Base-by-base conservation (phyloP, 2,329 filamentous ascomycete genomes). In the Aspergillus sp. region DNA sequence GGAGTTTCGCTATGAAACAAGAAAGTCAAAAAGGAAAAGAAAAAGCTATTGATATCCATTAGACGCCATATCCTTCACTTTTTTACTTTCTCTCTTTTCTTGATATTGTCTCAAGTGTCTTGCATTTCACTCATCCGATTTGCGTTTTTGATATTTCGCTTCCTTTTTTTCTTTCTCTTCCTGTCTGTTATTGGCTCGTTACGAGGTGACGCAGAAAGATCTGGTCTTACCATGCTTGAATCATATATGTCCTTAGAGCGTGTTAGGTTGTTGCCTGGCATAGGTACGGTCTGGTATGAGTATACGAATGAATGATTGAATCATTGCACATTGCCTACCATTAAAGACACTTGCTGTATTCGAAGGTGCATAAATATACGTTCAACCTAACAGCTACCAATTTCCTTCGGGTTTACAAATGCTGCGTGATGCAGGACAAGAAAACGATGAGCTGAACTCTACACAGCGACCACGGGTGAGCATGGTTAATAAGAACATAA, bases 1-100 rank as follows among this genome's bases (percentile, higher is more conserved):
- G 76, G 76, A 5, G 77, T 80, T 48, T 65, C 73, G 9, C 59
- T 77, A 61, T 77, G 64, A 69, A 30, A 39, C 19, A 47, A 19
- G 39, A 52, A 57, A 57, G 56, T 9, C 9, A 30, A 53, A 42
- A 49, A 37, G 15, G 40, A 37, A 24, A 46, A n/a, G 37, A 56
- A 58, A 46, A 53, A 53, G 39, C 20, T 42, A 22, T 57, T 62
- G 59, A 59, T 51, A 56, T 60, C 55, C 55, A 56, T 42, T 59
- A 60, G 57, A 61, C 54, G 15, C n/a, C 40, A 3, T 34, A 19
- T 42, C 44, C 27, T 37, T 22, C 20, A 20, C 19, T 27, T 50
- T 41, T 50, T 17, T 22, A 51, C 17, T 33, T 54, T 41, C 24
- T 34, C 41, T 33, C 20, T 40, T 37, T 33, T 30, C 11, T 46